Evolutionary conservation across 2,329 filamentous ascomycete species (phyloP), one percentile per base, ranked within the genome.

Genomic region (Beauveria bassiana): DNA sequence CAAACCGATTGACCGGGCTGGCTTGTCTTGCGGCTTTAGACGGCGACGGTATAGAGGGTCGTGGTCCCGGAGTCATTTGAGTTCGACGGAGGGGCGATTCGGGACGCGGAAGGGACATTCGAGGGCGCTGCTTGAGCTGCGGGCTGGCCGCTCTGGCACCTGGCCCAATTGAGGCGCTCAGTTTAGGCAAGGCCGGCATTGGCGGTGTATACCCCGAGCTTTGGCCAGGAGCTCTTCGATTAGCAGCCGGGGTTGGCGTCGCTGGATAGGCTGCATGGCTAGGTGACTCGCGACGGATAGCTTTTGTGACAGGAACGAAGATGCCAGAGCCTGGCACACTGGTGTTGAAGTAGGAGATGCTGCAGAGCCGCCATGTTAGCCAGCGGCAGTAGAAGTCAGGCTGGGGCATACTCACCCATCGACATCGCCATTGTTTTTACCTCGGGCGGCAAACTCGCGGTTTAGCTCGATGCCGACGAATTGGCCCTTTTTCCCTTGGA

Each of bases 381-480:
- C n/a, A 18, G 26, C 20, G 10, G 38, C 28, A 62, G 9, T 52
- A 16, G 51, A 43, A 59, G 45, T 3, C 10, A 50, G 51, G 63
- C 58, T 60, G 64, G 47, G 50, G 22, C 26, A 49, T 34, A 52
- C 85, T 75, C 81, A 93, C 90, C 93, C 95, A 68, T 98, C 93
- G 60, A 98, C 95, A 73, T 96, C 93, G 65, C 95, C 95, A 69
- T 85, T 96, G 71, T 99, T 99, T 80, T 99, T 99, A 40, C 95
- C 95, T 71, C 89, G 85, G 57, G 81, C 75, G 40, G 92, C 90
- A 77, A 88, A 96, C 67, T 96, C 90, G 59, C 84, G 79, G 69
- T 88, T 86, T 65, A 99, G 81, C 75, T 99, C 95, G 42, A 99
- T 90, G 51, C 95, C 95, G 38, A 91, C 92, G 79, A 99, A 99